Base-by-base conservation (phyloP, 2,329 filamentous ascomycete species). In the Lojkania enalia region DNA sequence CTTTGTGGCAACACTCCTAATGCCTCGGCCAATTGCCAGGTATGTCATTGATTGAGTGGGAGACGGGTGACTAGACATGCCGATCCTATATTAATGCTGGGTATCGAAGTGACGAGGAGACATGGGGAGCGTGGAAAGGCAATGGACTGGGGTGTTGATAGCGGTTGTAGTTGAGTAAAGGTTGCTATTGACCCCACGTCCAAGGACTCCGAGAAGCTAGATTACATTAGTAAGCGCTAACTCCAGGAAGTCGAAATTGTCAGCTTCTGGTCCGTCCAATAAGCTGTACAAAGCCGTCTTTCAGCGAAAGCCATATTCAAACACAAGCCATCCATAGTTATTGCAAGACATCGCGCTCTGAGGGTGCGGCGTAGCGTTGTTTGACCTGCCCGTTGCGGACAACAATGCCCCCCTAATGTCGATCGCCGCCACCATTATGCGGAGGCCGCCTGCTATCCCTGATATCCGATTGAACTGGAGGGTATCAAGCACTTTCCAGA, bases 311-410 rank as follows among this genome's bases (percentile, higher is more conserved):
- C 29, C 39, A 23, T 18, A 41, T 41, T 44, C 18, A 39, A 39
- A 44, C 32, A 29, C 2, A 20, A 30, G 39, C 39, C 42, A 43
- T 42, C 42, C 37, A 42, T 20, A 39, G 25, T 14, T 16, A 29
- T 39, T 14, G 25, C 19, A 23, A 16, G 25, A 30, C 39, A 21
- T 18, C 18, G 29, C 14, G 12, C 14, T 7, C 29, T 12, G 20
- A 33, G 14, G 7, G 14, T 33, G 9, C 14, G 9, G 9, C 9
- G 14, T 33, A 6, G 30, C 30, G 30, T 7, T 7, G 11, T 16
- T 31, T 29, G 30, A 39, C 48, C 48, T 48, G 25, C 30, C 33
- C 32, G 20, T 38, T 41, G 27, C 46, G 41, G 46, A 42, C 42
- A 39, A 20, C 7, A n/a, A n/a, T n/a, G 9, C 11, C 23, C 20